A percentile compares a stretch with the other conserved stretches of the same genome.
Conservation (phyloP, 345 rosid genomes). For the Leavenworthia alabamica region DNA sequence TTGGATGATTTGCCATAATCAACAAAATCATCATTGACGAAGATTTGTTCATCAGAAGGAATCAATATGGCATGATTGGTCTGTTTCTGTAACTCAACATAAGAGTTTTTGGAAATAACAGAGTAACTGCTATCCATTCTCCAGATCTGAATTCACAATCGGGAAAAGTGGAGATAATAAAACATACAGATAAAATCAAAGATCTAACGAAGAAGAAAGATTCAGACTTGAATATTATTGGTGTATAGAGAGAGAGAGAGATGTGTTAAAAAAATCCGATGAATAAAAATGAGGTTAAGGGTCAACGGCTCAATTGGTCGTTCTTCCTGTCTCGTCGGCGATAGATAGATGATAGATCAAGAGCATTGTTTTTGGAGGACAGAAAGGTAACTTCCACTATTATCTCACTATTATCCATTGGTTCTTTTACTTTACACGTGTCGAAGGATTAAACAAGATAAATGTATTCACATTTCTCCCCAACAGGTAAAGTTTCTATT, state of each 20-base stretch:
- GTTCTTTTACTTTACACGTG: constrained; percentile 2
- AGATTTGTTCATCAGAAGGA: constrained; percentile 41
- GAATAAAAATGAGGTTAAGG: constrained; percentile 14
- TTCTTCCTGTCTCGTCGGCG: constrained; percentile 32
- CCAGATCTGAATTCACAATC: constrained; percentile 13
- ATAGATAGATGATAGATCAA: background rate
- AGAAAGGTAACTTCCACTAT: constrained; percentile 13
- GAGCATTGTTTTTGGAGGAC: background rate
- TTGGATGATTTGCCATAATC: constrained; percentile 31
- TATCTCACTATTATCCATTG: constrained; percentile 9
- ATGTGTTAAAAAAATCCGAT: constrained; percentile 8
- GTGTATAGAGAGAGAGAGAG: background rate
- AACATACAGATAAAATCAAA: background rate
- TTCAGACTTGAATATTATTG: background rate
- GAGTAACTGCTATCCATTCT: constrained; percentile 70
- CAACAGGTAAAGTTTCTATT: too few species aligned
- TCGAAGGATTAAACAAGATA: too few species aligned
- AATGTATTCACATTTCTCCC: too few species aligned
- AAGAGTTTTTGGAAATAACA: constrained; percentile 47
- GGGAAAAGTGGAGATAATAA: background rate
- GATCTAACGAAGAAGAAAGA: constrained; percentile 14
- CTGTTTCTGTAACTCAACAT: constrained; percentile 52
- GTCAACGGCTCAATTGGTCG: constrained; percentile 33
- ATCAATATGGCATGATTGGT: constrained; percentile 32
- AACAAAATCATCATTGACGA: constrained; percentile 32